Base-by-base conservation (phyloP, 371 early-diverging fungal genomes). In the Amoeboaphelidium protococcarum region DNA sequence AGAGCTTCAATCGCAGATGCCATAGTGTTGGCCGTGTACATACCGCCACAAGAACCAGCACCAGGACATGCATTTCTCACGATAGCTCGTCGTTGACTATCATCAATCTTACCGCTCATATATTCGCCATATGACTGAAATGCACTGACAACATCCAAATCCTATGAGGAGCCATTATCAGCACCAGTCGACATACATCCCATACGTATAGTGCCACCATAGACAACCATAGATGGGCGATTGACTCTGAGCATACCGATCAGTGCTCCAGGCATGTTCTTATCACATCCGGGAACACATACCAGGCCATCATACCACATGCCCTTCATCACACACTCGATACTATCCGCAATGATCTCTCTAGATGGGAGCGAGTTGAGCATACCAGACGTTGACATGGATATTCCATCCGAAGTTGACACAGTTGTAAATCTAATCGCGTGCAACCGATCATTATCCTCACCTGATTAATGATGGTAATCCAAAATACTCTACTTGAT, bases 1-100 rank as follows among this genome's bases (percentile, higher is more conserved):
- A 94, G 73, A 19, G 91, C 81, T 62, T 94, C 95, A 48, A 86
- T 85, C 26, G 87, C 87, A 50, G 77, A 74, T 6, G 91, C 82
- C 89, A 94, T 83, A 16, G 91, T 90, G 57, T 94, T 94, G 48
- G 95, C 95, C 43, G 95, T 94, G 63, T 89, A 94, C 91, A 94
- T 67, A 19, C 64, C 37, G 37, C 37, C 37, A 31, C 37, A 31
- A 19, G 13, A 22, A 51, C 95, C 95, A 43, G 91, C 74, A 44
- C 95, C 91, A 6, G 95, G 95, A 55, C 95, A 94, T 3, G 90
- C 66, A 57, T 90, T 54, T 26, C 76, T 72, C 45, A 94, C 75
- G 48, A 85, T 80, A 51, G 87, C 86, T 37, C 59, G 59, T 41
- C 89, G 73, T 62, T 80, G 71, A 24, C 73, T 73, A 54, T 94